Conservation (phyloP, 116 monocot species). For the Phalaenopsis hybrid region DNA sequence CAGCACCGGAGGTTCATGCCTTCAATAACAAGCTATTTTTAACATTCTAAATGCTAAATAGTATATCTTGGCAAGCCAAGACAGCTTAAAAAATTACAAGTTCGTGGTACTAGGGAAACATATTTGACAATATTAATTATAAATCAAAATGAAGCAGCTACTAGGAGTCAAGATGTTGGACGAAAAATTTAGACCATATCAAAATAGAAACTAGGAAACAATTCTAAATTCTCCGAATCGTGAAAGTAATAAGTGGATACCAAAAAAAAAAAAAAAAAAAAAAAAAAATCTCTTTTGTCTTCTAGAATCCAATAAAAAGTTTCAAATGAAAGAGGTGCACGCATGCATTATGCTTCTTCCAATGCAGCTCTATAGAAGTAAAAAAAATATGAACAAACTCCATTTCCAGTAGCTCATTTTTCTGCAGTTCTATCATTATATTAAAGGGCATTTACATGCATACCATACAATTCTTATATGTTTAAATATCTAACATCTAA, state of each 20-base stretch:
- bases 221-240: not conserved
- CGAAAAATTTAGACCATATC: not conserved
- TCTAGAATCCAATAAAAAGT: not conserved
- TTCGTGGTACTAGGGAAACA: not conserved
- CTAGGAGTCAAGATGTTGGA: not conserved
- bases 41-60: conserved; percentile 4
- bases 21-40: conserved; percentile 18
- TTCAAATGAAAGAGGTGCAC: not conserved
- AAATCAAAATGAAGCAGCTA: not conserved
- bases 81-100: not conserved
- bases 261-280: not conserved
- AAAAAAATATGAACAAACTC: not conserved
- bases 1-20: conserved; percentile 94
- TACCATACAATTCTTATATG: no score
- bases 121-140: not conserved
- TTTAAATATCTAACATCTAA: no score
- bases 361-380: not conserved
- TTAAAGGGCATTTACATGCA: no score
- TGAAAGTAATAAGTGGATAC: not conserved
- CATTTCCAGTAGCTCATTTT: not conserved
- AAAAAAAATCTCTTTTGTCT: not conserved
- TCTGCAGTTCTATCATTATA: not conserved
- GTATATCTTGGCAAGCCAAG: not conserved
- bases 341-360: not conserved
- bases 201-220: not conserved